Evolutionary conservation across 306 rosid species (phyloP).

Genomic region (Glycine tomentella): DNA sequence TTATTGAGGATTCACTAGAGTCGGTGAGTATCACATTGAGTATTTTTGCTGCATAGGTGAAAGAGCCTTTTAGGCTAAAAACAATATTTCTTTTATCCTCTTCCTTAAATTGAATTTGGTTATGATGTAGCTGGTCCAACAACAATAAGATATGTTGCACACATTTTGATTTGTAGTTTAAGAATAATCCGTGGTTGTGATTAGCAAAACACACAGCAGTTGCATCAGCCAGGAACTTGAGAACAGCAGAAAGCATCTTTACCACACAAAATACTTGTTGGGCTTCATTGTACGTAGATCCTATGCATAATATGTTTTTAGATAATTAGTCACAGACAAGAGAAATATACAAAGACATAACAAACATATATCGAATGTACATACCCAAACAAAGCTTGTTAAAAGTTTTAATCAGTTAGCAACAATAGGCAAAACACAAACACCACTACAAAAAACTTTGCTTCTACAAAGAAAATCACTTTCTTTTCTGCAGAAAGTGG

Average conservation of each 20-base stretch:
- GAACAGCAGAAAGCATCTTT: constrained; percentile 80
- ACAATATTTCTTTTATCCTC: too few relatives aligned
- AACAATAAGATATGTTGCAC: constrained; percentile 48
- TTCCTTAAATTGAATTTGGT: too few relatives aligned
- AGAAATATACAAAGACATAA: constrained; percentile 21
- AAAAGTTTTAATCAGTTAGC: constrained; percentile 16
- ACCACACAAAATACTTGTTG: constrained; percentile 55
- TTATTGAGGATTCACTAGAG: too few relatives aligned
- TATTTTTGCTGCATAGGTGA: too few relatives aligned
- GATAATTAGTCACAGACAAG: constrained; percentile 34
- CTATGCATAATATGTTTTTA: constrained; percentile 49
- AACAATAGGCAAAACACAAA: constrained; percentile 12
- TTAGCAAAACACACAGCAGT: constrained; percentile 60
- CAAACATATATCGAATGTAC: not conserved
- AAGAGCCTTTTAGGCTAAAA: too few relatives aligned
- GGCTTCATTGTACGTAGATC: constrained; percentile 47
- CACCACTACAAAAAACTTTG: not conserved
- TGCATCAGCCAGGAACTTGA: constrained; percentile 76
- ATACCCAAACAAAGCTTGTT: not conserved
- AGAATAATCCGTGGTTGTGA: constrained; percentile 59
- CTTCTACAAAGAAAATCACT: not conserved
- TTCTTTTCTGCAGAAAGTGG: not conserved
- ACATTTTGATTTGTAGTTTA: constrained; percentile 68
- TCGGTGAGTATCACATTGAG: too few relatives aligned
- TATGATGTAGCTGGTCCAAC: constrained; percentile 49